These are phyloP conservation scores for Claviceps capensis DNA, from an alignment of 2,329 filamentous ascomycete genomes.

Conservation along the genomic window DNA sequence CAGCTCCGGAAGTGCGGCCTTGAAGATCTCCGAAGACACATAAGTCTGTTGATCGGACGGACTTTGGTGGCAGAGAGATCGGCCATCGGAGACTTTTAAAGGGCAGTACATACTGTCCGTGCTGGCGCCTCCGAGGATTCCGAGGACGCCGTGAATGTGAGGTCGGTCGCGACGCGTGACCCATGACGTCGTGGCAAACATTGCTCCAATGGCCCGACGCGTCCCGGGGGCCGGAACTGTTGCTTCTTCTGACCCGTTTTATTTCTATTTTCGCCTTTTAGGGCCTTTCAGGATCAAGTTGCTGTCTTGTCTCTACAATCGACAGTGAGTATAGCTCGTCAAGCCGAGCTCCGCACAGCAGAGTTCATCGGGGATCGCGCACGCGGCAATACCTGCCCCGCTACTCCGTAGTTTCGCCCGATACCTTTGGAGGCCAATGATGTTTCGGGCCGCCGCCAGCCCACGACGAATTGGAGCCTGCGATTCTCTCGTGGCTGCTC, in stretches of 20 bases:
- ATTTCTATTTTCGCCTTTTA: too few relatives aligned
- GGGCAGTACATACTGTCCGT: neutral
- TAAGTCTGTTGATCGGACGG: neutral
- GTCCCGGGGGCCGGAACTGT: too few relatives aligned
- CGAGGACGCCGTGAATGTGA: conserved; percentile 1
- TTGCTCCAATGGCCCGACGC: neutral
- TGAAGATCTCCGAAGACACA: neutral
- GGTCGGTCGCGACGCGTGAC: neutral
- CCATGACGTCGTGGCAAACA: neutral
- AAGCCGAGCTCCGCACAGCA: too few relatives aligned
- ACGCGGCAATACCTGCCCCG: too few relatives aligned
- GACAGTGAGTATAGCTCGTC: too few relatives aligned
- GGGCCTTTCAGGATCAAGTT: too few relatives aligned
- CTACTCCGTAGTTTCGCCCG: too few relatives aligned
- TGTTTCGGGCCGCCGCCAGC: too few relatives aligned
- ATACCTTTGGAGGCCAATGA: too few relatives aligned
- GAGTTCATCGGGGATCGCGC: too few relatives aligned
- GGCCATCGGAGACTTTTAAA: neutral
- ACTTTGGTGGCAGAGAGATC: neutral
- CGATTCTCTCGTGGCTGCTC: neutral
- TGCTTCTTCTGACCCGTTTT: too few relatives aligned
- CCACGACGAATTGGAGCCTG: neutral
- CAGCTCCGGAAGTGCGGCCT: neutral
- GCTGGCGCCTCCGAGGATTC: neutral
- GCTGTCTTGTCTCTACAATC: too few relatives aligned